These are phyloP conservation scores for Lyophyllum decastes DNA, from an alignment of 768 basidiomycete species.

Conservation along the genomic window DNA sequence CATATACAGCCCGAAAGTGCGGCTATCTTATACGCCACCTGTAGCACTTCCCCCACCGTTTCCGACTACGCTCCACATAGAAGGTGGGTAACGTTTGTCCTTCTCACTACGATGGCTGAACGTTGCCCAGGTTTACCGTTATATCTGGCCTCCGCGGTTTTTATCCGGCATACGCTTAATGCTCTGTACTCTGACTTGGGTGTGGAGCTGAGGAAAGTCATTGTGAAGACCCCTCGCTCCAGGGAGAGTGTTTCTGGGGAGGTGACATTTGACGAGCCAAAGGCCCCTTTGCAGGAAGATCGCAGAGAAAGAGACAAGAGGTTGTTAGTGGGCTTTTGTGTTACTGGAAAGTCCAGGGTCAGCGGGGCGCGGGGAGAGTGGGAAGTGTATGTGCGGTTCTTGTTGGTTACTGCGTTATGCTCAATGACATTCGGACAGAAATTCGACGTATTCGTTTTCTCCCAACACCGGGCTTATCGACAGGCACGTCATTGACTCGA, in stretches of 20 bases:
- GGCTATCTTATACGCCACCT: constrained; percentile 71
- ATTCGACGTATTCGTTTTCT: constrained; percentile 76
- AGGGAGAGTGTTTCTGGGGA: not conserved
- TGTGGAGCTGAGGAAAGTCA: constrained; percentile 55
- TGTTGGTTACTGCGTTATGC: constrained; percentile 1
- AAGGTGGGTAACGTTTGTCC: constrained; percentile 48
- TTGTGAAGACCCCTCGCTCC: constrained; percentile 32
- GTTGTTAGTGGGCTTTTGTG: constrained; percentile 53
- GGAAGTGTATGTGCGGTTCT: constrained; percentile 60
- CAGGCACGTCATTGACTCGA: constrained; percentile 70
- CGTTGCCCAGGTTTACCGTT: constrained; percentile 57
- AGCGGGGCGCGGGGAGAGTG: constrained; percentile 66
- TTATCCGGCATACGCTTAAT: constrained; percentile 74
- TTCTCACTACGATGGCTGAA: not conserved
- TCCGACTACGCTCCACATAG: constrained; percentile 65
- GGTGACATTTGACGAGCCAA: not conserved
- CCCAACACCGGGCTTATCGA: constrained; percentile 64
- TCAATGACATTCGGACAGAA: constrained; percentile 34
- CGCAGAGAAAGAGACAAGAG: constrained; percentile 55
- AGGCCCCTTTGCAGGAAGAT: not conserved
- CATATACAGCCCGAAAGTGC: constrained; percentile 66
- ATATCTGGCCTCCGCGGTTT: constrained; percentile 69
- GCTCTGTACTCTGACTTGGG: constrained; percentile 69
- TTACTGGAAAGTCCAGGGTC: constrained; percentile 62
- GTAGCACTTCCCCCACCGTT: constrained; percentile 66